Evolutionary conservation across 2,329 filamentous ascomycete species (phyloP).

Genomic region (Pezicula rhizophila): DNA sequence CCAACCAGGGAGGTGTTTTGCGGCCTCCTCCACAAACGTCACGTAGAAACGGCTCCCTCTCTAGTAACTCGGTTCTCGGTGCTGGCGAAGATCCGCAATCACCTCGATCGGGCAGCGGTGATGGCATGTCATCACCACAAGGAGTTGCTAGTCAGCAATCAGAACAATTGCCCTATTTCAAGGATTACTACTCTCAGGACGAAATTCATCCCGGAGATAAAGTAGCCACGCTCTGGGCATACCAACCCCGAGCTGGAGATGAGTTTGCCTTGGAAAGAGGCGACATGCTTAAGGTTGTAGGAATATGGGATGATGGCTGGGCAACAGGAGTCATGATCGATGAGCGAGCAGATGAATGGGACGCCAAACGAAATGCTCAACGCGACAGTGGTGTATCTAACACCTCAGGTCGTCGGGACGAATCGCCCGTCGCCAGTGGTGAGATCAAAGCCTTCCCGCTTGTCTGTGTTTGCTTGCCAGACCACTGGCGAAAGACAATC

Average conservation of each 20-base stretch:
- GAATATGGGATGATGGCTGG: conserved; percentile 99
- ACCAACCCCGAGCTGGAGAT: conserved; percentile 86
- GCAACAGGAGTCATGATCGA: conserved; percentile 83
- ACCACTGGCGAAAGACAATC: conserved; percentile 95
- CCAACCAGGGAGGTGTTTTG: conserved; percentile 49
- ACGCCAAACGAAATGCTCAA: conserved; percentile 67
- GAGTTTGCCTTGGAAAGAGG: conserved; percentile 91
- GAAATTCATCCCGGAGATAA: conserved; percentile 89
- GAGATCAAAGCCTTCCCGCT: conserved; percentile 98
- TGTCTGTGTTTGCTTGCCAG: conserved; percentile 89
- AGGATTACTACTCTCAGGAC: conserved; percentile 97
- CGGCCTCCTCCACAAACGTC: conserved; percentile 48
- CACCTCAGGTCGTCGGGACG: conserved; percentile 56
- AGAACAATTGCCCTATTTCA: conserved; percentile 93
- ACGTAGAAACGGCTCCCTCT: conserved; percentile 81
- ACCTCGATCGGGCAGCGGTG: conserved; percentile 59
- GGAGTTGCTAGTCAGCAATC: conserved; percentile 84
- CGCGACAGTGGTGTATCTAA: conserved; percentile 92
- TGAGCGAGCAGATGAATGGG: conserved; percentile 85
- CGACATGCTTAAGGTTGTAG: conserved; percentile 96
- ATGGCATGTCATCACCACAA: conserved; percentile 76
- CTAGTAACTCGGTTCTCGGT: conserved; percentile 72
- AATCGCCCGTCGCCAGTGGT: conserved; percentile 62
- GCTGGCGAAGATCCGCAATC: conserved; percentile 63
- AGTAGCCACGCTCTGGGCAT: conserved; percentile 91